Percentiles rank a stretch among this genome's conserved stretches.
These are phyloP conservation scores for Solanum medicagineum DNA, from an alignment of 257 asterid genomes.

Conservation along the genomic window DNA sequence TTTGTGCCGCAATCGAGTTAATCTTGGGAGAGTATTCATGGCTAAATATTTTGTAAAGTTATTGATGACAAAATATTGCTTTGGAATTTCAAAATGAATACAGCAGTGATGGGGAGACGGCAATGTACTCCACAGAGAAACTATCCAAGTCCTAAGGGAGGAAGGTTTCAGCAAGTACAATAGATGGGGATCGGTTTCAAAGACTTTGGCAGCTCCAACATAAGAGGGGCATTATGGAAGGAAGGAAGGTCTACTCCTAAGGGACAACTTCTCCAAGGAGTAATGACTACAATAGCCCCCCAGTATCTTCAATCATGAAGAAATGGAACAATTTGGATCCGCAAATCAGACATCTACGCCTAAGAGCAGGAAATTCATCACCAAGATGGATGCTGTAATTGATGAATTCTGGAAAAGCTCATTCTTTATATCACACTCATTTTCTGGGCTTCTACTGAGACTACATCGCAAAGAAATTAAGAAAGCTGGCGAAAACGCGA, in stretches of 20 bases:
- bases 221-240: constrained; percentile 49
- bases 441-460: neutral
- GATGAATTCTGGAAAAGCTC: neutral
- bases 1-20: no score
- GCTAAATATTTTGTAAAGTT: no score
- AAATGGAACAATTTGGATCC: constrained; percentile 59
- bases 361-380: constrained; percentile 55
- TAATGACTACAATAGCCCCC: constrained; percentile 79
- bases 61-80: no score
- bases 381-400: constrained; percentile 68
- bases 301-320: constrained; percentile 89
- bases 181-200: constrained; percentile 67
- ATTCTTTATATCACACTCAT: neutral
- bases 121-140: constrained; percentile 97
- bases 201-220: constrained; percentile 43
- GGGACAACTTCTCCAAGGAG: constrained; percentile 79
- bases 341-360: constrained; percentile 40
- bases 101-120: constrained; percentile 93
- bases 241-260: constrained; percentile 72
- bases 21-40: no score
- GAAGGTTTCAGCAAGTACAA: constrained; percentile 50
- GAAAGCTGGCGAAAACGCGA: neutral
- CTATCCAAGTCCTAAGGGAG: constrained; percentile 58
- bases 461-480: neutral
- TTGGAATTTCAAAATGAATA: constrained; percentile 38